Base-by-base conservation (phyloP, 768 basidiomycete species). In the Crepidotus variabilis region DNA sequence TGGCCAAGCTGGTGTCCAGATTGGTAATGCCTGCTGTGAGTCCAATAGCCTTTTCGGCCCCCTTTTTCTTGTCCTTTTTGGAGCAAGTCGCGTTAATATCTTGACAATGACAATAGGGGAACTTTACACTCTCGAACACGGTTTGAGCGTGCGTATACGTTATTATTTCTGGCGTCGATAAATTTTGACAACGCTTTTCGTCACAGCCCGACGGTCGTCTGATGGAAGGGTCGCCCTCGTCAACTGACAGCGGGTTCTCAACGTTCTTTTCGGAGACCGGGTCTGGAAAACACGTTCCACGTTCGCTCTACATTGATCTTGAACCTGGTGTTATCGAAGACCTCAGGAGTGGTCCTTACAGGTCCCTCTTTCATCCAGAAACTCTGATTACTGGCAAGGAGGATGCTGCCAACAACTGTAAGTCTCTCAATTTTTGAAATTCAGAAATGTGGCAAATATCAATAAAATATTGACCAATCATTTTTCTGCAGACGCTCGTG, bases 331-430 rank as follows among this genome's bases (percentile, higher is more conserved):
- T 86, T 64, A 88, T 98, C 67, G 95, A 98, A 70, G 94, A 94
- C 66, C 92, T 99, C 71, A 91, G 92, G 74, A 87, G 83, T 45
- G 96, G 96, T 64, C 81, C 86, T 43, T 97, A 98, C 78, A 83
- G 92, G 70, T 87, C 88, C 57, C 85, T 99, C 24, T 99, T 99
- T 78, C 96, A 99, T 73, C 96, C 96, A 0, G 96, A 98, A 78
- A 91, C 93, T 48, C 84, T 99, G 76, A 87, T 98, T 71, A 89
- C 90, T 54, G 96, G 96, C 68, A 98, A 98, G 77, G 96, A 99
- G 78, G 96, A 99, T 67, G 96, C 96, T 50, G 96, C 96, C 61
- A 99, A 97, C 82, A 99, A 99, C 74, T 99, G 94, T 94, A 70
- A 71, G 85, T 72, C n/a, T 51, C 62, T 61, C 60, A 61, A 56